Evolutionary conservation across 2,329 filamentous ascomycete genomes (phyloP).

Genomic region (Magnaporthiopsis incrustans): DNA sequence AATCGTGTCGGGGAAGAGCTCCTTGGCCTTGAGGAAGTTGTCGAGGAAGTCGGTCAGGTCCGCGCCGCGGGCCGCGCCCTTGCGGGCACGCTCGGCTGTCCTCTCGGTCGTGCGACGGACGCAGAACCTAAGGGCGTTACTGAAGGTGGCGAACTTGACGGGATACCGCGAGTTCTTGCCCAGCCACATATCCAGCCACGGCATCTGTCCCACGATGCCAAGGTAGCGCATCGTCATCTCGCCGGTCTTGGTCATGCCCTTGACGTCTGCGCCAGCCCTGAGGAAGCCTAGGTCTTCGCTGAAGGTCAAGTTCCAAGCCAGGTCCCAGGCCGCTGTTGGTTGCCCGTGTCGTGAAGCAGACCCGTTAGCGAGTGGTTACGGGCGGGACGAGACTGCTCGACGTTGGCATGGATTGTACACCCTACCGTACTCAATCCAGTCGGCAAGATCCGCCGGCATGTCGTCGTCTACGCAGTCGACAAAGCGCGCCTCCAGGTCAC

Average conservation of each 20-base stretch:
- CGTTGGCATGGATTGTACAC: neutral
- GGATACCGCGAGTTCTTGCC: constrained; percentile 30
- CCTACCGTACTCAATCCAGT: neutral
- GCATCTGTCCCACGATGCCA: constrained; percentile 19
- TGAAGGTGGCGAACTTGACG: constrained; percentile 21
- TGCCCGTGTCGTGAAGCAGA: neutral
- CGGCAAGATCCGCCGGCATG: neutral
- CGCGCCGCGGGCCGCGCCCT: constrained; percentile 16
- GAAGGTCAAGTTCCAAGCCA: constrained; percentile 31
- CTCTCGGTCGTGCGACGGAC: constrained; percentile 5
- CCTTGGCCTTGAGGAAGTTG: constrained; percentile 30
- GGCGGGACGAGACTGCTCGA: neutral
- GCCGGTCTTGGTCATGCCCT: constrained; percentile 23
- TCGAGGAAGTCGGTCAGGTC: constrained; percentile 28
- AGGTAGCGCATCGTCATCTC: constrained; percentile 25
- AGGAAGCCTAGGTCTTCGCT: constrained; percentile 33
- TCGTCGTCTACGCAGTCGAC: neutral
- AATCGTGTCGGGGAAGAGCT: constrained; percentile 22
- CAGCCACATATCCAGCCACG: constrained; percentile 25
- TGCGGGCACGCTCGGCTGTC: constrained; percentile 17
- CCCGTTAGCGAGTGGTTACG: neutral
- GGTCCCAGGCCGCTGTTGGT: constrained; percentile 29
- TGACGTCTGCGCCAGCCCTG: constrained; percentile 26
- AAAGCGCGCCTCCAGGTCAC: neutral
- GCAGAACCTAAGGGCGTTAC: constrained; percentile 19